Base-by-base conservation (phyloP, 441 rosid species). In the Adansonia grandidieri region DNA sequence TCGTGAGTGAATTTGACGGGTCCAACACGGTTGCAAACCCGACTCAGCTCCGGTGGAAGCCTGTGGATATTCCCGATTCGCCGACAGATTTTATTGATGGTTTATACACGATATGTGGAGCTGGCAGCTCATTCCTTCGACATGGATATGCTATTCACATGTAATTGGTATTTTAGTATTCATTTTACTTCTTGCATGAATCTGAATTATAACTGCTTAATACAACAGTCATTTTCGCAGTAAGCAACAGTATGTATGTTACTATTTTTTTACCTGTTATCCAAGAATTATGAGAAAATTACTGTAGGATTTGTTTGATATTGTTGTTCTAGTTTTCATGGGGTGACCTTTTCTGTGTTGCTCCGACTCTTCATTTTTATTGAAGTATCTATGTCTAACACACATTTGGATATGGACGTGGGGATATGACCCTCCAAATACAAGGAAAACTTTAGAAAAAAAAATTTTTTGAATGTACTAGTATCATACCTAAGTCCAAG, bases 91-190 rank as follows among this genome's bases (percentile, higher is more conserved):
- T 96, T 28, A 56, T 93, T 66, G 97, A 93, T 82, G 99, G 98
- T 9, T 67, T 96, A 13, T 93, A 77, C 82, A 96, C 99, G 0
- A 50, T 96, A 9, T 96, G 98, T 80, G 99, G 99, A 32, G 92
- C 97, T 81, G 99, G 99, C 62, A 93, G 96, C 84, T 91, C 99
- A 8, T 93, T 86, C 82, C 94, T 96, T 79, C 97, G 97, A 62
- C 94, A 93, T 80, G 99, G 99, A 45, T 96, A 82, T 37, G 97
- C 99, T 78, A 86, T 93, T 87, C 99, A 96, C 96, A 93, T 96
- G 97, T 95, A 87, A 87, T 82, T 73, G 71, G 67, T 80, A 77
- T 71, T 63, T 68, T 48, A n/a, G 28, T 76, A 4, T 24, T 68
- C 67, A 48, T 76, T 82, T 71, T 70, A 8, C 13, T 81, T 8